A percentile compares a stretch with the other conserved stretches of the same genome.
Evolutionary conservation across 257 asterid species (phyloP).

Genomic region (Nemophila menziesii): DNA sequence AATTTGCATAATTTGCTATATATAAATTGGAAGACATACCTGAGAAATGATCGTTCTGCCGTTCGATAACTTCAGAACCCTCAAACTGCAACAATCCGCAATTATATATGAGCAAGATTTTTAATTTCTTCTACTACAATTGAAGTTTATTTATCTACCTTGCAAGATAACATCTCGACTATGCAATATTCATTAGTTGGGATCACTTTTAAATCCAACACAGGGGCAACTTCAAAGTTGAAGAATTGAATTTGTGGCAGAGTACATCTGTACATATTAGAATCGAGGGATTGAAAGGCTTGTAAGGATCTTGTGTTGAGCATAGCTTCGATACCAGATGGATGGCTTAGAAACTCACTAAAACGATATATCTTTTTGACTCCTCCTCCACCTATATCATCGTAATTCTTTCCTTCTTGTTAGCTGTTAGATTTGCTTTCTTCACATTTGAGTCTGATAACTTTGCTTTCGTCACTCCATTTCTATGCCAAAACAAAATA

Average conservation of each 20-base stretch:
- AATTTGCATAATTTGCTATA: too few species aligned
- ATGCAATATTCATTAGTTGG: conserved; percentile 47
- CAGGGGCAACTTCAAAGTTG: conserved; percentile 69
- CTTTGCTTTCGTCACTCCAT: conserved; percentile 27
- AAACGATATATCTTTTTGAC: conserved; percentile 23
- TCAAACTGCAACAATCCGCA: conserved; percentile 43
- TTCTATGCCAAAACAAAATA: conserved; percentile 23
- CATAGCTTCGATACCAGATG: conserved; percentile 69
- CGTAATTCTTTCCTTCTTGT: conserved; percentile 54
- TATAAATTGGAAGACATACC: conserved; percentile 46
- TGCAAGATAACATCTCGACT: conserved; percentile 76
- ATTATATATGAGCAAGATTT: background rate
- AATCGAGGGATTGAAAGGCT: conserved; percentile 51
- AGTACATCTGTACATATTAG: conserved; percentile 69
- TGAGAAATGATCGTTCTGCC: conserved; percentile 65
- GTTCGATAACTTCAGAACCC: conserved; percentile 59
- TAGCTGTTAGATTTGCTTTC: conserved; percentile 56
- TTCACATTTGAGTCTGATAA: conserved; percentile 40
- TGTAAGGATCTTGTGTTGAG: conserved; percentile 67
- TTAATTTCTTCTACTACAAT: background rate
- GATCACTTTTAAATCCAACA: conserved; percentile 55
- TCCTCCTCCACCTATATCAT: conserved; percentile 34
- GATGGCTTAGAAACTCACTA: conserved; percentile 62
- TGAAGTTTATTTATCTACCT: conserved; percentile 46
- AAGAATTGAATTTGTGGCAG: conserved; percentile 70